Conservation (phyloP, 2,329 filamentous ascomycete genomes). For the Lecanoromycetidae sp. region DNA sequence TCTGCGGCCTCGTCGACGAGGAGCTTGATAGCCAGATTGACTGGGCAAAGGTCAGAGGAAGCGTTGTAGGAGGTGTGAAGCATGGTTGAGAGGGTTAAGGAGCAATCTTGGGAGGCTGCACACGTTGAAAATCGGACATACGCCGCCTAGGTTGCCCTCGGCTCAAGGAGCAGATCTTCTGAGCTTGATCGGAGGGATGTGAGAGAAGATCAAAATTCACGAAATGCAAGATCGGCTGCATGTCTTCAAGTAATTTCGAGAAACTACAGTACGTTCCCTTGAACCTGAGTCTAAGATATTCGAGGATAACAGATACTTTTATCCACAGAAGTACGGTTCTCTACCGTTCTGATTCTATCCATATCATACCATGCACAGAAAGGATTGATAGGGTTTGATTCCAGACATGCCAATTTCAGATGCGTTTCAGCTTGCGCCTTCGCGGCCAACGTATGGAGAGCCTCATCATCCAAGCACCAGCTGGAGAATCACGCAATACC, state of each 20-base stretch:
- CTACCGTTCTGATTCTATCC: background rate
- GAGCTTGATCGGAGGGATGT: background rate
- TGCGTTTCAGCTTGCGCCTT: too few species aligned
- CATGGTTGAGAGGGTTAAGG: conserved; percentile 40
- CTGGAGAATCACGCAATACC: too few species aligned
- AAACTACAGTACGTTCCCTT: conserved; percentile 8
- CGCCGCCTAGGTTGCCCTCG: background rate
- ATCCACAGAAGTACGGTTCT: background rate
- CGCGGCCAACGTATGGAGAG: too few species aligned
- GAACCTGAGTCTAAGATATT: background rate
- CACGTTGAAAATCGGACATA: background rate
- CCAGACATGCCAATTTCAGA: background rate
- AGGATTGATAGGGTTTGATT: background rate
- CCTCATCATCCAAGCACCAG: too few species aligned
- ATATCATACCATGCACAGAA: background rate
- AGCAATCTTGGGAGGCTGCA: background rate
- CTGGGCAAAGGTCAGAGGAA: conserved; percentile 81
- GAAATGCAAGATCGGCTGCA: conserved; percentile 41
- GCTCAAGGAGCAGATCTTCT: background rate
- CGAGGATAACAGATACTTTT: background rate
- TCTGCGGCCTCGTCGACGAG: conserved; percentile 83
- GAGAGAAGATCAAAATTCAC: conserved; percentile 41
- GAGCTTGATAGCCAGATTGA: conserved; percentile 79
- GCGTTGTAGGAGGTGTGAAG: conserved; percentile 72
- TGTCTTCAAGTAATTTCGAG: background rate